A percentile compares a stretch with the other conserved stretches of the same genome.
phyloP scores from a whole-genome alignment of 177 flowering plant genomes.

The Vitis hybrid region DNA sequence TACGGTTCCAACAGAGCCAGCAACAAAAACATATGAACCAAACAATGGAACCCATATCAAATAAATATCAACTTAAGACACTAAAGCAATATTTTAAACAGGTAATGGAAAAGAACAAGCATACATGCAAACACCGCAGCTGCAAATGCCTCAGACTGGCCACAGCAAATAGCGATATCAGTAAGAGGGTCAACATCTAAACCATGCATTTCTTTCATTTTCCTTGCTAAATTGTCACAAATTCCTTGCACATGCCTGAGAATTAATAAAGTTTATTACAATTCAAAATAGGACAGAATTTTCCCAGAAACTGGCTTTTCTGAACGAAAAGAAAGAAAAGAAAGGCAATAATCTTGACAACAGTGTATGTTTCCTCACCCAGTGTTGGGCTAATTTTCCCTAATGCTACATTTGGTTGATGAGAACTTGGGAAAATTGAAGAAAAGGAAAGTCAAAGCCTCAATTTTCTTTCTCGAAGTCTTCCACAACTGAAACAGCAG shows the following conservation, averaged over 20 bases:
- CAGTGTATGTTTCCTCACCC: too few species aligned
- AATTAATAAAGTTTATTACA: neutral
- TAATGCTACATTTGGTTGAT: too few species aligned
- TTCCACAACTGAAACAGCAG: too few species aligned
- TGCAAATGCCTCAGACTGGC: slow-evolving; percentile 87
- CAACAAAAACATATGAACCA: slow-evolving; percentile 6
- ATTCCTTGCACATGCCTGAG: slow-evolving; percentile 79
- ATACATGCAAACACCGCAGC: slow-evolving; percentile 73
- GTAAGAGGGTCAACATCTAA: slow-evolving; percentile 59
- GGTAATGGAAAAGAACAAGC: neutral
- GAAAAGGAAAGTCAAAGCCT: too few species aligned
- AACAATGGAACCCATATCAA: neutral
- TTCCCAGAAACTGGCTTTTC: too few species aligned
- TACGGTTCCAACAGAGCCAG: slow-evolving; percentile 29
- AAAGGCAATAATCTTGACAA: too few species aligned
- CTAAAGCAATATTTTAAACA: neutral
- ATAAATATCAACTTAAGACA: neutral
- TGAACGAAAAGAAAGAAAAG: too few species aligned
- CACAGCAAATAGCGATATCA: slow-evolving; percentile 75
- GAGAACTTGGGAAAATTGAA: too few species aligned
- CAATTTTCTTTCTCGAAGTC: too few species aligned
- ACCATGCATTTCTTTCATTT: slow-evolving; percentile 48
- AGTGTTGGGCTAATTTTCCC: too few species aligned
- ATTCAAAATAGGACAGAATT: too few species aligned
- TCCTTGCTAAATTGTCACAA: slow-evolving; percentile 52